A percentile compares a stretch with the other conserved stretches of the same genome.
These are phyloP conservation scores for Dactylonectria estremocensis DNA, from an alignment of 2,329 filamentous ascomycete species.

Conservation along the genomic window DNA sequence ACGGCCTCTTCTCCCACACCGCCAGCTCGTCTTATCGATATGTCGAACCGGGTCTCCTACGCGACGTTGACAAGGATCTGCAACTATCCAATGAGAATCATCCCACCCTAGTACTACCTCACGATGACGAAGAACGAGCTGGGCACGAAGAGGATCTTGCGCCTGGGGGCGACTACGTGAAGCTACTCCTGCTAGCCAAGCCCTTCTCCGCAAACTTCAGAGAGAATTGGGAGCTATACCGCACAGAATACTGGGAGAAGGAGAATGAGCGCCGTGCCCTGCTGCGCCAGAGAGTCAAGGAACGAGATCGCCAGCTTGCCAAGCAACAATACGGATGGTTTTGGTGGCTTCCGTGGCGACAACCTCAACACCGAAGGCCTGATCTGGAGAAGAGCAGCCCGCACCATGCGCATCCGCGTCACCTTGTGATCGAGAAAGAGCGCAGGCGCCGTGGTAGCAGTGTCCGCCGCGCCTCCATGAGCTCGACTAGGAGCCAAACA, in stretches of 20 bases:
- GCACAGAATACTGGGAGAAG: slow-evolving; percentile 95
- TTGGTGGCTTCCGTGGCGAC: slow-evolving; percentile 86
- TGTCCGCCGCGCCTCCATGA: slow-evolving; percentile 66
- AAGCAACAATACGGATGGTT: slow-evolving; percentile 80
- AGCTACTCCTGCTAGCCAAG: slow-evolving; percentile 91
- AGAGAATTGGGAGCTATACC: slow-evolving; percentile 97
- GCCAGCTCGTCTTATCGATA: slow-evolving; percentile 81
- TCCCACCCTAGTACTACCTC: slow-evolving; percentile 59
- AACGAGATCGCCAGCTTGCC: slow-evolving; percentile 77
- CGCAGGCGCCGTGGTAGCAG: slow-evolving; percentile 67
- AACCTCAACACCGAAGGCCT: slow-evolving; percentile 53
- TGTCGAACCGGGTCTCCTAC: slow-evolving; percentile 76
- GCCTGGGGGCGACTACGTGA: slow-evolving; percentile 91
- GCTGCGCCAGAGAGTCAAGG: slow-evolving; percentile 78
- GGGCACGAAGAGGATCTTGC: slow-evolving; percentile 92
- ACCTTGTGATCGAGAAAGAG: slow-evolving; percentile 61
- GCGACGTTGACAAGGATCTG: slow-evolving; percentile 73
- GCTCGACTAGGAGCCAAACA: slow-evolving; percentile 66
- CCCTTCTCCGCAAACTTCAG: slow-evolving; percentile 95
- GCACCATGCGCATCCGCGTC: slow-evolving; percentile 50
- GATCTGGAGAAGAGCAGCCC: slow-evolving; percentile 58
- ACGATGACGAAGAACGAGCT: slow-evolving; percentile 72
- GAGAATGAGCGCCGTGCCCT: slow-evolving; percentile 91
- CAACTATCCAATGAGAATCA: slow-evolving; percentile 61
- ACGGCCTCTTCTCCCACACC: slow-evolving; percentile 78